Evolutionary conservation across 208 protist species (phyloP), one percentile per base, ranked within the genome.

Genomic region (Acanthamoeba culbertsoni): DNA sequence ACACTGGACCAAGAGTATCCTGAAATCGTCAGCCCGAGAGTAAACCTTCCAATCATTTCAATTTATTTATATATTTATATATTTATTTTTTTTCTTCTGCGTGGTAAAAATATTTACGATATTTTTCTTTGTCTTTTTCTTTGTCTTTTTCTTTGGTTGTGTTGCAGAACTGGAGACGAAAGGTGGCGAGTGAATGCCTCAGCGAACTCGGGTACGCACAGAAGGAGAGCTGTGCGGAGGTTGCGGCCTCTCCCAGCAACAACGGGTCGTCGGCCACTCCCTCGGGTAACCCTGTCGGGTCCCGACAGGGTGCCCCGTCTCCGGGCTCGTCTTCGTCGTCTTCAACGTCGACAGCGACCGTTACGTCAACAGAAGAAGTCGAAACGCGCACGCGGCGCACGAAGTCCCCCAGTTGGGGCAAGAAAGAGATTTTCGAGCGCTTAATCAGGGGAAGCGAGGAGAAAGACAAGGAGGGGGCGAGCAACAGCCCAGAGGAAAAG

Each of bases 381-480:
- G 28, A 68, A 33, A 37, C 59, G n/a, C 8, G 0, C 63, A 37
- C 37, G 63, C 63, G n/a, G 63, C 63, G 63, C 2, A 84, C 73
- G 43, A 84, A 84, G 73, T 55, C 73, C 10, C 43, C 73, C 73
- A 84, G 73, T 43, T 84, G 73, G 73, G 73, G 73, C 40, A 84
- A 84, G 73, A 84, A 55, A 43, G 73, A 84, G 18, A 84, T 55
- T 20, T 55, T 84, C 42, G 73, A 84, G 6, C 26, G 73, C 2
- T 35, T 75, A 16, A 31, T 84, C 45, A 84, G 55, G 73, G 73
- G 43, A 20, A n/a, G 28, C 37, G 62, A 73, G 3, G 26, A 48
- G 28, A 55, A 84, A 23, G 51, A 59, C 51, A 23, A 59, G 16
- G 51, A 59, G 51, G 23, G 14, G 23, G 23, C 16, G 16, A 59